Base-by-base conservation (phyloP, 2,329 filamentous ascomycete species). In the Talaromyces verruculosus region DNA sequence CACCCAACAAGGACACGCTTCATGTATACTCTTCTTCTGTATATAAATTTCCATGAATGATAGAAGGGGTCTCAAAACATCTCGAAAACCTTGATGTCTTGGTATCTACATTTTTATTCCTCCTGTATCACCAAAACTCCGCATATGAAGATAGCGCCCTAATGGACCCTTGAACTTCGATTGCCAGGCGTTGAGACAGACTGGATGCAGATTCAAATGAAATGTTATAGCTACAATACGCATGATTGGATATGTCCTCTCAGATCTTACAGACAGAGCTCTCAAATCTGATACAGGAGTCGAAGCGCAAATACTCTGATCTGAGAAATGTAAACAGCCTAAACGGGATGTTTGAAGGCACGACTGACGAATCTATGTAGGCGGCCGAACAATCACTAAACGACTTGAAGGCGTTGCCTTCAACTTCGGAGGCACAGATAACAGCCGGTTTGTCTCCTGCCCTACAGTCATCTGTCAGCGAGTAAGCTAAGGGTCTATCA, bases 311-410 rank as follows among this genome's bases (percentile, higher is more conserved):
- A 80, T 90, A 97, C 78, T 88, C 90, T 71, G 95, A 98, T 73
- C 84, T 99, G 63, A 88, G 91, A 82, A 91, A 91, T 85, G 85
- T 78, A 65, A 72, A 69, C 49, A 22, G 41, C 43, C 25, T 33
- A 15, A 30, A 60, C 45, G 63, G 51, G 35, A 19, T 65, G 47
- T n/a, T n/a, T 35, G 39, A 69, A 68, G 72, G 74, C 67, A 77
- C 69, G 65, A 63, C 69, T 65, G 63, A 67, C 59, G 25, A 60
- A 25, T 71, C 3, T n/a, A 55, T 63, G 37, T 71, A 94, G 91
- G 92, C 95, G 61, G 93, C 95, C 33, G 95, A 99, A 76, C 96
- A 93, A 79, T 96, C 95, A 15, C 83, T 98, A 25, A 91, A 93
- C 70, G 95, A 98, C 71, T 84, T 99, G 68, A 97, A 91, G 79